Evolutionary conservation across 345 rosid genomes (phyloP).

Genomic region (Salix caprea): DNA sequence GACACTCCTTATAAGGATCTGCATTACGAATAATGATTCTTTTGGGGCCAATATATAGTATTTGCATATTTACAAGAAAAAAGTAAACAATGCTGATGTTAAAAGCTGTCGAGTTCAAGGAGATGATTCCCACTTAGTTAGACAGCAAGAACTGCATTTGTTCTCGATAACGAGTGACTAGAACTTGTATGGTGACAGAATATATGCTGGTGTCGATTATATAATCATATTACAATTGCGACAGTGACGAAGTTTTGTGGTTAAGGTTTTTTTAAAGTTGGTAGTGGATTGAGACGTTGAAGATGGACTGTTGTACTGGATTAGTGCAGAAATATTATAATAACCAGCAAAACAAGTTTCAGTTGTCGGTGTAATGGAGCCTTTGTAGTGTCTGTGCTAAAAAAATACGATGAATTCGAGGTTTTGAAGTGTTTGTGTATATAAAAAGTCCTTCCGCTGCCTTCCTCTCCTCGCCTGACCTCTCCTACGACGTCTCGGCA

Average conservation of each 20-base stretch:
- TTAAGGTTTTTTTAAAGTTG: too few species aligned
- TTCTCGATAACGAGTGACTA: background rate
- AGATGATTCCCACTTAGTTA: background rate
- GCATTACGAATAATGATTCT: background rate
- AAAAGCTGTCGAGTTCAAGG: background rate
- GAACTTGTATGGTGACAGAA: background rate
- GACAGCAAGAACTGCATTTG: background rate
- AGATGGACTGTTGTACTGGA: too few species aligned
- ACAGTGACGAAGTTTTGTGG: background rate
- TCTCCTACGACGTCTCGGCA: conserved; percentile 46
- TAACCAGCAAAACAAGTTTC: too few species aligned
- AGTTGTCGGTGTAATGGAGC: too few species aligned
- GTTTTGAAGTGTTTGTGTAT: too few species aligned
- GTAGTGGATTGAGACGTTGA: too few species aligned
- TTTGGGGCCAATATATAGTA: background rate
- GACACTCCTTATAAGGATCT: background rate
- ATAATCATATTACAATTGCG: background rate
- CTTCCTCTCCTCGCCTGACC: conserved; percentile 68
- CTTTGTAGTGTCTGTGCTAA: too few species aligned
- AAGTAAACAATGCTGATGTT: background rate
- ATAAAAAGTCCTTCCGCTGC: conserved; percentile 48
- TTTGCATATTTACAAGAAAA: background rate
- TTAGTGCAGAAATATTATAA: too few species aligned
- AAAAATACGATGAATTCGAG: too few species aligned
- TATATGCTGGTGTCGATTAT: background rate